phyloP scores from a whole-genome alignment of 371 early-diverging fungal genomes.

The Parasitella parasitica region DNA sequence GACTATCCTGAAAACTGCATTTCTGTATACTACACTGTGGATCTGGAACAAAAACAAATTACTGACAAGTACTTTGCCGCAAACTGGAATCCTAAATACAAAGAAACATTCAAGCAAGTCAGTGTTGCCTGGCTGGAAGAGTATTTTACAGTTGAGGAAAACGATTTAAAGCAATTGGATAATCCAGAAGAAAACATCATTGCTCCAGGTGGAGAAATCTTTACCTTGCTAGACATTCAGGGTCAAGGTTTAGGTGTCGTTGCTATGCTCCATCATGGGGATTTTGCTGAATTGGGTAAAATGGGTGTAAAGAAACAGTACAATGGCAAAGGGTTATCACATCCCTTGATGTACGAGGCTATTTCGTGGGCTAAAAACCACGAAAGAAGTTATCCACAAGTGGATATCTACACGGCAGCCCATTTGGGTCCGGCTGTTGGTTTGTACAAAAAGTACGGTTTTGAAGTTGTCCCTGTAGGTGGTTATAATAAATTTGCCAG shows the following conservation, averaged over 20 bases:
- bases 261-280: conserved; percentile 18
- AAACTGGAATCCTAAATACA: not conserved
- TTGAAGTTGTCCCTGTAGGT: not conserved
- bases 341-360: conserved; percentile 17
- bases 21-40: conserved; percentile 4
- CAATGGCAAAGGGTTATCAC: conserved; percentile 19
- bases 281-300: conserved; percentile 14
- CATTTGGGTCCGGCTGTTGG: not conserved
- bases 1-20: conserved; percentile 6
- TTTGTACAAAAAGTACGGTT: conserved; percentile 14
- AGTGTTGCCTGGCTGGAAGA: conserved; percentile 19
- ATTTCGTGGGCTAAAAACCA: conserved; percentile 11
- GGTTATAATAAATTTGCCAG: not conserved
- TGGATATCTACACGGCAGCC: conserved; percentile 1
- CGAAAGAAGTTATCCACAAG: not conserved
- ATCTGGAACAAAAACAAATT: not conserved
- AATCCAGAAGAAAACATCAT: conserved; percentile 18
- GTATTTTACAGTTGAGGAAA: conserved; percentile 6
- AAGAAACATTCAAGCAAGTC: conserved; percentile 13
- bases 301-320: conserved; percentile 16
- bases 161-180: conserved; percentile 13
- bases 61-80: not conserved
- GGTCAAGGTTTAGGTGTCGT: conserved; percentile 11
- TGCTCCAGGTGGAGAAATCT: conserved; percentile 19
- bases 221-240: conserved; percentile 5